Percentiles rank a stretch among this genome's conserved stretches.
phyloP scores from a whole-genome alignment of 164 flowering plant species.

The Vitis rotundifolia region DNA sequence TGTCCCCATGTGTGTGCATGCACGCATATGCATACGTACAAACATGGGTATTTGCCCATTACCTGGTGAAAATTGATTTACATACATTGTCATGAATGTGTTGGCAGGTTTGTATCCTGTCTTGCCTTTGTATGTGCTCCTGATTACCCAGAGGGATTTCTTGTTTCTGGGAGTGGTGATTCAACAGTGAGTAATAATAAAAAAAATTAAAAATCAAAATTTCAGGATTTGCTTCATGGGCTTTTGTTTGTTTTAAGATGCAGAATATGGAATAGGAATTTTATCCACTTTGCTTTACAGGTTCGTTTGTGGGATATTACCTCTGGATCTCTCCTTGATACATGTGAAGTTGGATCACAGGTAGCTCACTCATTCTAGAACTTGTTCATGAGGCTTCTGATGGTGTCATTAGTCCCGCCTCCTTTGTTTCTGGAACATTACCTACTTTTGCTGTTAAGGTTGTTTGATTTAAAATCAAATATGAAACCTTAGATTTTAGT shows the following conservation, averaged over 20 bases:
- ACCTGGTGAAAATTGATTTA: background rate
- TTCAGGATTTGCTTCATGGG: background rate
- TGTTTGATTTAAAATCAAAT: background rate
- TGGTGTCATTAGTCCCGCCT: background rate
- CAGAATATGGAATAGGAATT: background rate
- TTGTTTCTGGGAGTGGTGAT: slow-evolving; percentile 98
- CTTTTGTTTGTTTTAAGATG: background rate
- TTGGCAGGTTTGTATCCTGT: slow-evolving; percentile 79
- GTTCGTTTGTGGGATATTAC: slow-evolving; percentile 85
- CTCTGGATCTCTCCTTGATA: slow-evolving; percentile 77
- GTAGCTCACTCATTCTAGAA: slow-evolving; percentile 31
- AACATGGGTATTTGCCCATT: background rate
- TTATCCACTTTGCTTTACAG: slow-evolving; percentile 28
- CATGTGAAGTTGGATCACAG: slow-evolving; percentile 72
- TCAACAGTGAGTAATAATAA: slow-evolving; percentile 65
- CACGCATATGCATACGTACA: background rate
- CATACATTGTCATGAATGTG: slow-evolving; percentile 1
- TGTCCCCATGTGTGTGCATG: background rate
- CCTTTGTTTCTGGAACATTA: background rate
- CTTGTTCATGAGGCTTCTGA: background rate
- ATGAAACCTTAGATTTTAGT: background rate
- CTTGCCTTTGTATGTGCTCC: slow-evolving; percentile 51
- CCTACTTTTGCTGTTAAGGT: background rate
- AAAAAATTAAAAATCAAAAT: background rate
- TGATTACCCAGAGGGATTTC: slow-evolving; percentile 52